Evolutionary conservation across 2,329 filamentous ascomycete genomes (phyloP).

Genomic region (Fusarium torulosum): DNA sequence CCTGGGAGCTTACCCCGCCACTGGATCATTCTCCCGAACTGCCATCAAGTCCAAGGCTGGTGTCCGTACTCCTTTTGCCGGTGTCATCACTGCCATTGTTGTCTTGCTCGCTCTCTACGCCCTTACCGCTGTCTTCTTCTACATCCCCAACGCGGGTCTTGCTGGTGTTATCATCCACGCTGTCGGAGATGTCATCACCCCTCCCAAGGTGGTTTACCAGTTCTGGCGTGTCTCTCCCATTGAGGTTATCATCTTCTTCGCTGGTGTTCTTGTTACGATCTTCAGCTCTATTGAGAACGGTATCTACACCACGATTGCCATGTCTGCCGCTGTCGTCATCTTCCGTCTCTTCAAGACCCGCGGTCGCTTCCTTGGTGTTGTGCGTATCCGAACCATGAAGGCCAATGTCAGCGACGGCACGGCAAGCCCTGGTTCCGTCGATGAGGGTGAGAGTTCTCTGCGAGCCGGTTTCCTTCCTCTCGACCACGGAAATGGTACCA

Average conservation of each 20-base stretch:
- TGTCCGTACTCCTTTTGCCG: slow-evolving; percentile 86
- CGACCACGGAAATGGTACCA: slow-evolving; percentile 64
- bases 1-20: slow-evolving; percentile 85
- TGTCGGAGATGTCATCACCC: slow-evolving; percentile 86
- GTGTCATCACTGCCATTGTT: slow-evolving; percentile 84
- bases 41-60: slow-evolving; percentile 96
- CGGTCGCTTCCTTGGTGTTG: slow-evolving; percentile 82
- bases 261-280: slow-evolving; percentile 84
- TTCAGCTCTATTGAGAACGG: slow-evolving; percentile 87
- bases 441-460: slow-evolving; percentile 60
- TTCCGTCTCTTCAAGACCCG: slow-evolving; percentile 83
- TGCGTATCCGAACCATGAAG: slow-evolving; percentile 87
- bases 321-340: slow-evolving; percentile 78
- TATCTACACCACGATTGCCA: slow-evolving; percentile 82
- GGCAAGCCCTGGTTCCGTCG: slow-evolving; percentile 50
- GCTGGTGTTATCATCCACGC: slow-evolving; percentile 92
- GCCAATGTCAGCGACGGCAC: slow-evolving; percentile 74
- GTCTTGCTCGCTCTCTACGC: slow-evolving; percentile 89
- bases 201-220: slow-evolving; percentile 84
- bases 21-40: slow-evolving; percentile 90
- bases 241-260: slow-evolving; percentile 87
- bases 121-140: slow-evolving; percentile 86
- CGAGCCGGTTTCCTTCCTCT: slow-evolving; percentile 62
- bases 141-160: slow-evolving; percentile 82
- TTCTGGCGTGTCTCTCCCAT: slow-evolving; percentile 89